These are phyloP conservation scores for Hamigera avellanea DNA, from an alignment of 495 filamentous ascomycete genomes.

Conservation along the genomic window DNA sequence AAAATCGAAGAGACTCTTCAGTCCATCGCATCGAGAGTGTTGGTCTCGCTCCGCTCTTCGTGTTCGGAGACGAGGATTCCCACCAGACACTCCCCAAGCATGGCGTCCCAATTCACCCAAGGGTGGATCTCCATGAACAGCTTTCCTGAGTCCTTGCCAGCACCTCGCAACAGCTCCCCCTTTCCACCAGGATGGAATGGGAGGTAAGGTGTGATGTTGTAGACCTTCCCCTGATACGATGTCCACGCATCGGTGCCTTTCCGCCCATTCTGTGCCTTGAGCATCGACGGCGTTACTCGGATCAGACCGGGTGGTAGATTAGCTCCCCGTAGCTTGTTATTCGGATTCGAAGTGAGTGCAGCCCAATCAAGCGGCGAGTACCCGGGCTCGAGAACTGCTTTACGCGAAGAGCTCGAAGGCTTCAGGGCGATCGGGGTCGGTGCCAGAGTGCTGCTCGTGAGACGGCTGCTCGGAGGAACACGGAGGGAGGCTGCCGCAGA, in stretches of 20 bases:
- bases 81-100: constrained; percentile 75
- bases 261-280: constrained; percentile 63
- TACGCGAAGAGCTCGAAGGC: constrained; percentile 28
- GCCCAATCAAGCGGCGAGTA: constrained; percentile 97
- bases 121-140: constrained; percentile 89
- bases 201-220: constrained; percentile 84
- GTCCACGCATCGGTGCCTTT: constrained; percentile 84
- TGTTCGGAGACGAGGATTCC: constrained; percentile 77
- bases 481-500: constrained; percentile 25
- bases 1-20: constrained; percentile 25
- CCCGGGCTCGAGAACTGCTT: constrained; percentile 71
- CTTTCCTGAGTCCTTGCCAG: constrained; percentile 56
- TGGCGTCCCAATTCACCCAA: constrained; percentile 96
- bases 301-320: constrained; percentile 40
- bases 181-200: constrained; percentile 89
- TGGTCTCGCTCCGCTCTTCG: constrained; percentile 34
- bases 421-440: constrained; percentile 18
- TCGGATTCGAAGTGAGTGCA: constrained; percentile 51
- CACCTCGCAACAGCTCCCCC: constrained; percentile 69
- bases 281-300: constrained; percentile 65
- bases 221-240: constrained; percentile 73
- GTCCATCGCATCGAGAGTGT: constrained; percentile 61
- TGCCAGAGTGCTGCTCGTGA: constrained; percentile 25
- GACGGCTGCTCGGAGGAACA: constrained; percentile 19
- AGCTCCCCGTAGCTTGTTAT: constrained; percentile 53